Evolutionary conservation across 1,139 yeast species (phyloP), one percentile per base, ranked within the genome.

Genomic region (Taphrina wiesneri): DNA sequence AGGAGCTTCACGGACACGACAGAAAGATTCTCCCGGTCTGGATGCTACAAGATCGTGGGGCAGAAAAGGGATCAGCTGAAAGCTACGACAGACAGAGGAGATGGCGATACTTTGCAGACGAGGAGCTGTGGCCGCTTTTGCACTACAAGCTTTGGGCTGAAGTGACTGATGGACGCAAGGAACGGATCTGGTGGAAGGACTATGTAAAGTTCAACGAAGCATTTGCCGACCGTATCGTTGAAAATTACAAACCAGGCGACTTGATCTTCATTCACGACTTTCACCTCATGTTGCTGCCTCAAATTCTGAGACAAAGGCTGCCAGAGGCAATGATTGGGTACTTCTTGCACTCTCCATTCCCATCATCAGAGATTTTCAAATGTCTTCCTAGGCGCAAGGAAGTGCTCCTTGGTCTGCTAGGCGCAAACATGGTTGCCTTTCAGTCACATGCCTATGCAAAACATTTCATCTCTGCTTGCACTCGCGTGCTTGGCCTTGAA

Each of bases 191-290:
- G 84, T 93, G 98, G 97, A 83, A 86, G 74, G 96, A 90, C 75
- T 95, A 93, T 74, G 96, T 90, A 64, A 85, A 83, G 73, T 87
- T 91, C 77, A 93, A 95, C 75, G 96, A 91, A 75, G 92, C 92
- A 6, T 93, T 89, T 75, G 90, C 95, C 64, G 85, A 89, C 69
- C 87, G 85, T 71, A 86, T 93, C 70, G 82, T 85, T 71, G 80
- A 83, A 59, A 81, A 89, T 47, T 93, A 91, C 75, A 79, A 84
- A 70, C 91, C 93, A 1, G 99, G 99, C 54, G 99, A 93, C 75
- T 83, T 95, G 61, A 88, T 93, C 69, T 90, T 97, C 96, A 83
- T 93, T 69, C 98, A 93, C 78, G 99, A 93, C 78, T 92, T 91
- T 77, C 91, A 93, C 73, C 79, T 93, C 69, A 77, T 92, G 71